A percentile compares a stretch with the other conserved stretches of the same genome.
phyloP scores from a whole-genome alignment of 768 basidiomycete genomes.

The Amanita pseudoporphyria region DNA sequence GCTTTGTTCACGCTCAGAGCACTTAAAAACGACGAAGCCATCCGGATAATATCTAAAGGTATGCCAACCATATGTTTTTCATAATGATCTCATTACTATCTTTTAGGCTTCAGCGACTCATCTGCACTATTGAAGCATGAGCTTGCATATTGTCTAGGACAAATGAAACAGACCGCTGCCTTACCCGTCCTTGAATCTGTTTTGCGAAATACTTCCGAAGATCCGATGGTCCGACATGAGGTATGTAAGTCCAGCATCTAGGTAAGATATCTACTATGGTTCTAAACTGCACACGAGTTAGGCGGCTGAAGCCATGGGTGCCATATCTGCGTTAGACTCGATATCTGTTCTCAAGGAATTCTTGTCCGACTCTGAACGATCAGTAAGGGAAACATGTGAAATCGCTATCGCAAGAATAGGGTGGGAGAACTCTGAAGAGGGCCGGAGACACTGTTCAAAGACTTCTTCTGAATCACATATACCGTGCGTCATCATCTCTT shows the following conservation, averaged over 20 bases:
- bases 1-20: slow-evolving; percentile 90
- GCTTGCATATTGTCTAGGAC: slow-evolving; percentile 93
- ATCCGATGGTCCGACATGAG: slow-evolving; percentile 98
- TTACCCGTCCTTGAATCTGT: slow-evolving; percentile 73
- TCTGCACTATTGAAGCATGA: slow-evolving; percentile 95
- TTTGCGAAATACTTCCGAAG: slow-evolving; percentile 57
- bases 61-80: neutral
- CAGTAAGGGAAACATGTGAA: slow-evolving; percentile 92
- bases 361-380: slow-evolving; percentile 57
- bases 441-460: slow-evolving; percentile 31
- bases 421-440: slow-evolving; percentile 81
- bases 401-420: slow-evolving; percentile 93
- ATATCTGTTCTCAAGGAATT: slow-evolving; percentile 65
- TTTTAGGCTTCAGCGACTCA: slow-evolving; percentile 69
- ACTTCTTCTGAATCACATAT: slow-evolving; percentile 19
- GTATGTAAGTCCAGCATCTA: slow-evolving; percentile 29
- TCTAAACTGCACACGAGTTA: slow-evolving; percentile 20
- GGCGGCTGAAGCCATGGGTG: slow-evolving; percentile 99
- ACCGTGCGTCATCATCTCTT: slow-evolving; percentile 24
- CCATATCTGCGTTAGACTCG: slow-evolving; percentile 64
- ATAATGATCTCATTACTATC: slow-evolving; percentile 8
- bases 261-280: neutral
- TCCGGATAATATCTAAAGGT: slow-evolving; percentile 84
- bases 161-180: slow-evolving; percentile 68
- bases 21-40: slow-evolving; percentile 67